Conservation (phyloP, 2,329 filamentous ascomycete species). For the Aureobasidium sp. region DNA sequence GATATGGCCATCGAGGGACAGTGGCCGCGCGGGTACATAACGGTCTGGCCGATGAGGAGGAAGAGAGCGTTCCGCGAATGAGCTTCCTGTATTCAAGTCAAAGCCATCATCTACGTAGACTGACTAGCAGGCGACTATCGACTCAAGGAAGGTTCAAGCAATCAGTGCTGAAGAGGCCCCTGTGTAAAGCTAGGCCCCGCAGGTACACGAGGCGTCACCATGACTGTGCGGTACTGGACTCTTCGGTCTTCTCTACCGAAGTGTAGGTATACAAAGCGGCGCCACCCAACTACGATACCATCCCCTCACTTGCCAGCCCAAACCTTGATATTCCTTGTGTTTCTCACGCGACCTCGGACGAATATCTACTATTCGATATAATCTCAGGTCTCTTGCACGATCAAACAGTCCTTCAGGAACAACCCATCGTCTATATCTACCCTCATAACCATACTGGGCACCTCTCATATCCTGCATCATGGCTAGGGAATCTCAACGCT, state of each 20-base stretch:
- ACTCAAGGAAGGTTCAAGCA: background rate
- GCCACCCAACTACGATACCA: background rate
- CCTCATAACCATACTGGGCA: background rate
- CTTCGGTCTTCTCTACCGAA: slow-evolving; percentile 1
- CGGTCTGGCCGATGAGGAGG: slow-evolving; percentile 3
- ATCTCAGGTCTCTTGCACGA: background rate
- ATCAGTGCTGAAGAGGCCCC: background rate
- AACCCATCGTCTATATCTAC: background rate
- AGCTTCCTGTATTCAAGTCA: background rate
- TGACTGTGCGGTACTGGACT: background rate
- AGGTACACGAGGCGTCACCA: slow-evolving; percentile 10
- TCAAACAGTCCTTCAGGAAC: background rate
- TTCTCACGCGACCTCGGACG: slow-evolving; percentile 1
- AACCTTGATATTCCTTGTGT: slow-evolving; percentile 1
- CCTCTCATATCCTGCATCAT: background rate
- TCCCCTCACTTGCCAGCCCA: slow-evolving; percentile 5
- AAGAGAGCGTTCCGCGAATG: background rate
- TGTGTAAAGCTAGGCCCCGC: slow-evolving; percentile 4
- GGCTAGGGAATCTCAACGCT: slow-evolving; percentile 8
- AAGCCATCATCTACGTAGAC: background rate
- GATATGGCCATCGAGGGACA: background rate
- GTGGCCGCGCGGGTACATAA: background rate
- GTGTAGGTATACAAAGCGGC: background rate
- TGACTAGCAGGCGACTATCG: slow-evolving; percentile 8
- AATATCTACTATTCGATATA: background rate